phyloP scores from a whole-genome alignment of 1,284 basidiomycete species.

The Apiotrichum laibachii region DNA sequence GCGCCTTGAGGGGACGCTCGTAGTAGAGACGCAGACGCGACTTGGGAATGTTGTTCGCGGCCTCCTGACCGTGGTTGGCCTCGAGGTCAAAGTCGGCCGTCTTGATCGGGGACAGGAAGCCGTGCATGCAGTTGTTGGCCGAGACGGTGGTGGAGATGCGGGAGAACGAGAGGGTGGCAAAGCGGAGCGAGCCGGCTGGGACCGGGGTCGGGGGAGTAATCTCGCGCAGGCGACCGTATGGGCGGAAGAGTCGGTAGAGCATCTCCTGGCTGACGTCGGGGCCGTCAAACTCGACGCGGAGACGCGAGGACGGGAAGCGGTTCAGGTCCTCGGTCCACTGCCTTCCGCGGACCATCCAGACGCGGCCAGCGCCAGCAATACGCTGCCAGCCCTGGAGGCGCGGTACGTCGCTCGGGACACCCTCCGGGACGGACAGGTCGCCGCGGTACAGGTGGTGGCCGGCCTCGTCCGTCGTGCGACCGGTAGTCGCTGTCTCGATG shows the following conservation, averaged over 20 bases:
- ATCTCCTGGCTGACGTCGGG: constrained; percentile 76
- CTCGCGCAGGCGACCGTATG: constrained; percentile 75
- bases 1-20: constrained; percentile 69
- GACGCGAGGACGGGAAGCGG: constrained; percentile 67
- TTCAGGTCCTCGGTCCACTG: constrained; percentile 90
- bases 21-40: constrained; percentile 69
- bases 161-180: constrained; percentile 62
- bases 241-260: constrained; percentile 53
- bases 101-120: constrained; percentile 56
- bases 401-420: background rate
- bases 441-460: constrained; percentile 21
- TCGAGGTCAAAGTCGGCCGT: constrained; percentile 41
- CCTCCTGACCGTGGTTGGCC: background rate
- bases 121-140: constrained; percentile 83
- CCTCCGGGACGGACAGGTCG: background rate
- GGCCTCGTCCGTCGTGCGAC: constrained; percentile 6
- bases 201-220: constrained; percentile 64
- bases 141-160: constrained; percentile 68
- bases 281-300: constrained; percentile 81
- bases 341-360: constrained; percentile 76
- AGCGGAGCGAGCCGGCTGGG: constrained; percentile 67
- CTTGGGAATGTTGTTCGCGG: constrained; percentile 29
- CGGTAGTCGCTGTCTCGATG: background rate
- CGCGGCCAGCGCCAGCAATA: constrained; percentile 56
- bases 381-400: constrained; percentile 22